Conservation (phyloP, 768 basidiomycete species). For the Leccinellum luteum region DNA sequence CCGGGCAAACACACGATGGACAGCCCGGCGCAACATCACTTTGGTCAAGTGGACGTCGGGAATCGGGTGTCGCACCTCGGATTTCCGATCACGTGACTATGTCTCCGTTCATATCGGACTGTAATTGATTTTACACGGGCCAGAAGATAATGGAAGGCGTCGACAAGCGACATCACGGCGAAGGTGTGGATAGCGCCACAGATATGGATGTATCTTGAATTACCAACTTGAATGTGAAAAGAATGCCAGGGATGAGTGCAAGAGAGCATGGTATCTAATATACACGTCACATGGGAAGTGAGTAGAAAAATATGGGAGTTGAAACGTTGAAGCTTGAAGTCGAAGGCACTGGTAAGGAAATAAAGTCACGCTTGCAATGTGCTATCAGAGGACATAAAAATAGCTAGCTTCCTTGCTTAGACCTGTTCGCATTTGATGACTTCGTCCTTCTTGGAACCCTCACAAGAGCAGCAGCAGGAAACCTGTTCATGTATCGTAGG, state of each 20-base stretch:
- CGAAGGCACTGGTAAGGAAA: not conserved
- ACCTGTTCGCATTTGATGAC: conserved; percentile 2
- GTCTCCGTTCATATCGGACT: no score
- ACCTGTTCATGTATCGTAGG: not conserved
- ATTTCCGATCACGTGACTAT: not conserved
- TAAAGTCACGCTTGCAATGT: not conserved
- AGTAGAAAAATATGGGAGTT: not conserved
- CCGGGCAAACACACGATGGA: conserved; percentile 3
- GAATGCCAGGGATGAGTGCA: no score
- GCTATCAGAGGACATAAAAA: not conserved
- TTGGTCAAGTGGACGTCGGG: conserved; percentile 1
- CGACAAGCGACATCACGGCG: no score
- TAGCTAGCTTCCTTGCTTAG: not conserved
- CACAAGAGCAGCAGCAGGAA: not conserved
- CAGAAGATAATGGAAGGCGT: no score
- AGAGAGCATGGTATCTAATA: not conserved
- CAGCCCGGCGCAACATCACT: conserved; percentile 9
- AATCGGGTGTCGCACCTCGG: conserved; percentile 10
- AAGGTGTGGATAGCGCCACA: no score
- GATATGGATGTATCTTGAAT: no score
- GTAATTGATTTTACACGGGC: no score
- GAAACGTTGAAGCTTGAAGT: not conserved
- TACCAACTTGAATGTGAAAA: no score
- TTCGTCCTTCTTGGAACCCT: not conserved
- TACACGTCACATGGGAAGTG: not conserved